These are phyloP conservation scores for Ustilago xerochloae DNA, from an alignment of 1,284 basidiomycete species.

Conservation along the genomic window DNA sequence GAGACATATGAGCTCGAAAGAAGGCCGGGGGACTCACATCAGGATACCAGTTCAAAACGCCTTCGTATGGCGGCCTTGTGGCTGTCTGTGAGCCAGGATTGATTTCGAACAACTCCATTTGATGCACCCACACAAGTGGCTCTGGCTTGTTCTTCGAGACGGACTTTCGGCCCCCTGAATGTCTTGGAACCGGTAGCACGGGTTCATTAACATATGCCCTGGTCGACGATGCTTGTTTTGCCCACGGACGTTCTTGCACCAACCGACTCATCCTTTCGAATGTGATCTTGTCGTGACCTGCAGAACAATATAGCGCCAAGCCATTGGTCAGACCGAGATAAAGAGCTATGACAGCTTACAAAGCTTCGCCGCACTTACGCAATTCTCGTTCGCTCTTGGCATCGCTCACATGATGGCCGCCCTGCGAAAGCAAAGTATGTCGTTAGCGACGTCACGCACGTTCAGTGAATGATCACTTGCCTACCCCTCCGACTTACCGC, in stretches of 20 bases:
- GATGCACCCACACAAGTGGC: conserved; percentile 58
- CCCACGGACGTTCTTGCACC: conserved; percentile 22
- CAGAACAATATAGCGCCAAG: neutral
- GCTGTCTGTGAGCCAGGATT: neutral
- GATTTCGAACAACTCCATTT: conserved; percentile 49
- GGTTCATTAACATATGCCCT: neutral
- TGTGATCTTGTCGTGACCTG: conserved; percentile 40
- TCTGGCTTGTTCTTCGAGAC: neutral
- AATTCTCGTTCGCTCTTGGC: conserved; percentile 34
- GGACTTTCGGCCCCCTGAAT: neutral
- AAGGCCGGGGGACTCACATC: conserved; percentile 27
- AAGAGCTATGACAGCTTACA: neutral
- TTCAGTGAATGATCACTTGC: no score
- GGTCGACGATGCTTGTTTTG: neutral
- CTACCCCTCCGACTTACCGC: conserved; percentile 34
- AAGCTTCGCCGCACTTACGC: conserved; percentile 2
- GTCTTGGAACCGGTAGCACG: neutral
- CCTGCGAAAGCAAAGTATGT: conserved; percentile 1
- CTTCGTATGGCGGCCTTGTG: conserved; percentile 18
- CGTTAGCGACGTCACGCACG: no score
- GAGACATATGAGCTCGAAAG: neutral
- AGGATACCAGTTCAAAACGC: conserved; percentile 56
- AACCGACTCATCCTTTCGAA: conserved; percentile 41
- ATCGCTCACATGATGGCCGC: conserved; percentile 52
- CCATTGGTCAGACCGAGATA: neutral